Evolutionary conservation across 2,329 filamentous ascomycete genomes (phyloP), one percentile per base, ranked within the genome.

Genomic region (Ceratocystis destructans): DNA sequence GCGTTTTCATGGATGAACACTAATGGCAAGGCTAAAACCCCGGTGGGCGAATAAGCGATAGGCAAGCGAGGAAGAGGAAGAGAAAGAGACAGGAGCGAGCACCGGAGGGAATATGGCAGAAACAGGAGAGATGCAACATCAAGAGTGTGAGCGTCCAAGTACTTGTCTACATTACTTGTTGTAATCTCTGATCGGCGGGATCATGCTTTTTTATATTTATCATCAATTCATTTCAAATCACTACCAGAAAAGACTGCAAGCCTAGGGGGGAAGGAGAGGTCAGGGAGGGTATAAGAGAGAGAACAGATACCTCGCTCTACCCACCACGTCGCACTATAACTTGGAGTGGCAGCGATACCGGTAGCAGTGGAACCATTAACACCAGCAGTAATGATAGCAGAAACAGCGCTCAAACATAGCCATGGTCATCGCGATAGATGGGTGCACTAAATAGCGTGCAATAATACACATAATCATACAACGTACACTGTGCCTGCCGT

Each of bases 1-100:
- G 93, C 93, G 2, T 97, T 97, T 77, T 87, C 89, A 12, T 97
- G 92, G 92, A 87, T 96, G 79, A 93, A 88, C 61, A 76, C 80
- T 50, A 70, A 75, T 20, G 73, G 72, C 63, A 80, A 80, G 71
- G 75, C 79, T 59, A 78, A 78, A 37, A 41, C 62, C 15, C 41
- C 55, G 2, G 64, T 65, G 33, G 66, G 64, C 28, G 63, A 68
- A 59, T 66, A 31, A 59, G 17, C 15, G 3, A 10, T 20, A 1
- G 62, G 33, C 7, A 20, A 22, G 53, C 20, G 6, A 45, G 17
- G 25, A 33, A 8, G 28, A 33, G 64, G 22, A 41, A 28, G 41
- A 59, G 31, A 17, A 25, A 25, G 5, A 20, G 50, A 44, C 20
- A 55, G 4, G 15, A 66, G 17, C 22, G 28, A 17, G 61, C 6